Evolutionary conservation across 306 rosid genomes (phyloP), one percentile per base, ranked within the genome.

Genomic region (Cucurbita maxima): DNA sequence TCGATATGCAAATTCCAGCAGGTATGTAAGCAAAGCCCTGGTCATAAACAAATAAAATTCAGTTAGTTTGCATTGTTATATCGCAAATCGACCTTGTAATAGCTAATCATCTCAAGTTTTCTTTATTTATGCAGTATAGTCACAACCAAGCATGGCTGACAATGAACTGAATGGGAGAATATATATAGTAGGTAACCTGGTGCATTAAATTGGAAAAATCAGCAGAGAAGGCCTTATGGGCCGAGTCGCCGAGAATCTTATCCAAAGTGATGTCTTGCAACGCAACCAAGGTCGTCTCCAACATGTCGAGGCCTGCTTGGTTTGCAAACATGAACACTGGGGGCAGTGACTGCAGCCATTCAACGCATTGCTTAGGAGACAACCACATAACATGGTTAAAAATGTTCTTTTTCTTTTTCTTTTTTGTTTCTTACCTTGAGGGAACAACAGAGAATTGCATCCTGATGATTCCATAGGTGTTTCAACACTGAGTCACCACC

Each of bases 251-350:
- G 12, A 91, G 88, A 55, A 91, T 91, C 81, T 88, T 91, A 71
- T 95, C 97, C 71, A 95, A 80, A 20, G 99, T 86, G 80, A 95
- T 89, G 87, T 95, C 99, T 84, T 89, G 99, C 15, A 95, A 80
- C 41, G 97, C 90, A 43, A 95, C 92, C 19, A 91, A 80, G 7
- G 96, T 89, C 11, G 97, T 95, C 79, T 95, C 97, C 80, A 95
- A 78, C 99, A 91, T 95, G 84, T 95, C 99, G 10, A 95, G 96
- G 54, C 97, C 99, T 1, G 96, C 89, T 85, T 95, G 96, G 81
- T 95, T 95, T 25, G 96, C 96, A 44, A 95, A 95, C 67, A 85
- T 87, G 80, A 95, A 95, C 50, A 91, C 91, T 0, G 97, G 99
- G 81, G 97, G 99, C 81, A 80, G 30, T 0, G 92, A 69, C 99